Evolutionary conservation across 345 rosid species (phyloP), one percentile per base, ranked within the genome.

Genomic region (Boechera divaricarpa): DNA sequence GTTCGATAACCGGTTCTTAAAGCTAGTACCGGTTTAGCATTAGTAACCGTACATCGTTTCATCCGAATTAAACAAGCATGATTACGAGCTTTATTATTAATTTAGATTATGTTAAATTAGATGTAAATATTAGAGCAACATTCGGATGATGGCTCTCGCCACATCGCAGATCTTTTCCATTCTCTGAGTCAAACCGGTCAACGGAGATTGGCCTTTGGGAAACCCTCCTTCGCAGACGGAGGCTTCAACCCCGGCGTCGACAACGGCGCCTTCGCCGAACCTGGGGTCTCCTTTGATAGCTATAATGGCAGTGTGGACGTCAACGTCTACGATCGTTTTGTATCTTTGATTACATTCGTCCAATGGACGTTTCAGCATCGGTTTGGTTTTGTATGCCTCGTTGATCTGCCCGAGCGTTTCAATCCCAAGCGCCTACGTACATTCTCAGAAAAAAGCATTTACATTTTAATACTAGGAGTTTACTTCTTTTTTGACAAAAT

Each of bases 231-330:
- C 79, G 9, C 89, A 85, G 2, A 10, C 16, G 0, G 67, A 49
- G 9, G 81, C 89, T 65, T 75, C 85, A 3, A 35, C 38, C 39
- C 70, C 63, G 13, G 82, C 76, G 39, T 81, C 87, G 3, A 33
- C 18, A 4, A 79, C 26, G 2, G 70, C 74, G 5, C 21, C 56
- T 24, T 66, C 82, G 0, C 81, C 84, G 36, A 82, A 80, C 58
- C 82, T 85, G 1, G 81, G 79, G 41, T 78, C 38, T 6, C 78
- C 84, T 48, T 77, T 77, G 16, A 85, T 38, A 31, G 83, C 85
- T 9, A 61, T 75, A 24, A 76, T 72, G 5, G 84, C 69, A 32
- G 55, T 69, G 3, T 74, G 78, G 24, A 85, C 41, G 39, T 61
- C 74, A 36, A 57, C 79, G 64, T 81, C 69, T 28, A 85, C 74